Conservation (phyloP, 306 rosid species). For the Fagus sylvatica region DNA sequence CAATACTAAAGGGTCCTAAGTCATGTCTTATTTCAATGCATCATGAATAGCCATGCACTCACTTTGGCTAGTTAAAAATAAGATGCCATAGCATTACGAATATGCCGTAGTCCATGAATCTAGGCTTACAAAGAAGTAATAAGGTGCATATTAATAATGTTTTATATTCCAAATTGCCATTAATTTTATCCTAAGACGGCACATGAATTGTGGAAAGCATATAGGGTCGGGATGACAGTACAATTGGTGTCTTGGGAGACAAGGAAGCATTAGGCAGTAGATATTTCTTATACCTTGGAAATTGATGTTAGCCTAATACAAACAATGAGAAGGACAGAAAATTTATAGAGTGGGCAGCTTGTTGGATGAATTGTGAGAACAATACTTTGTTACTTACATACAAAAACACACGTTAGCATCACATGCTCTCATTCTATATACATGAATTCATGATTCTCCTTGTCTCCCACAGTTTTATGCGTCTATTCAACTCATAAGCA, state of each 20-base stretch:
- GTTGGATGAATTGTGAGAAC: slow-evolving; percentile 7
- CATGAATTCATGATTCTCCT: neutral
- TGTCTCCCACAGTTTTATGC: neutral
- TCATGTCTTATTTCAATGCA: slow-evolving; percentile 29
- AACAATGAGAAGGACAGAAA: slow-evolving; percentile 19
- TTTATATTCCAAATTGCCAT: slow-evolving; percentile 21
- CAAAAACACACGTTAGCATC: slow-evolving; percentile 27
- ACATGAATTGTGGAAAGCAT: slow-evolving; percentile 27
- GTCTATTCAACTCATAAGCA: neutral
- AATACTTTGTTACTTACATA: slow-evolving; percentile 4
- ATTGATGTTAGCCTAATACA: slow-evolving; percentile 38
- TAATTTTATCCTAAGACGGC: slow-evolving; percentile 3
- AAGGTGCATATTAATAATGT: slow-evolving; percentile 28
- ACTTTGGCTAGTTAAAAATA: slow-evolving; percentile 14
- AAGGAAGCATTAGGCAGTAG: slow-evolving; percentile 35
- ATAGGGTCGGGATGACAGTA: slow-evolving; percentile 30
- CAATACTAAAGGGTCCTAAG: slow-evolving; percentile 11
- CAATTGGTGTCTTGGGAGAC: slow-evolving; percentile 34
- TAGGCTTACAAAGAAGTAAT: no score
- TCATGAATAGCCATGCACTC: slow-evolving; percentile 16
- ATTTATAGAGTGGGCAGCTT: slow-evolving; percentile 18
- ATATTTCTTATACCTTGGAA: slow-evolving; percentile 35
- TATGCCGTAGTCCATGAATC: slow-evolving; percentile 30
- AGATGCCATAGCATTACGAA: slow-evolving; percentile 29
- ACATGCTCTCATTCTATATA: slow-evolving; percentile 26